These are phyloP conservation scores for Hymenochaete sp. DNA, from an alignment of 1,284 basidiomycete genomes.

Conservation along the genomic window DNA sequence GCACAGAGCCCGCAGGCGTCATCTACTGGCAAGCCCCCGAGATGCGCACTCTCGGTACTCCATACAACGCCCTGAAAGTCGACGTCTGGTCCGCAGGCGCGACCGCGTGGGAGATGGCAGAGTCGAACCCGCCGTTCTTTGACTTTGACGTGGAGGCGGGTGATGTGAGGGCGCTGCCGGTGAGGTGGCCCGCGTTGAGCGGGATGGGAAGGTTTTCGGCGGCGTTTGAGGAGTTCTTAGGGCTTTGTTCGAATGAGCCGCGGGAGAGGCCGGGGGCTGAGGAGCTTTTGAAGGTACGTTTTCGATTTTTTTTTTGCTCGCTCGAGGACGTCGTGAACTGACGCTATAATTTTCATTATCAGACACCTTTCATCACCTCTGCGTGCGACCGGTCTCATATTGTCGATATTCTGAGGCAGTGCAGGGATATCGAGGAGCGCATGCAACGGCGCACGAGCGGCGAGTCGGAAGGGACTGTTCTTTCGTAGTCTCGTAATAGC, in stretches of 20 bases:
- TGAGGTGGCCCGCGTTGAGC: conserved; percentile 55
- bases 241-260: conserved; percentile 54
- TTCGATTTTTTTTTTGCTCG: neutral
- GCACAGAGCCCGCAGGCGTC: conserved; percentile 55
- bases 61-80: conserved; percentile 65
- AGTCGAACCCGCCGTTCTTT: conserved; percentile 64
- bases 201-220: conserved; percentile 55
- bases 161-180: conserved; percentile 37
- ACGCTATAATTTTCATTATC: conserved; percentile 4
- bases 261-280: conserved; percentile 46
- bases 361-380: conserved; percentile 58
- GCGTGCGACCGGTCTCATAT: conserved; percentile 60
- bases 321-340: conserved; percentile 3
- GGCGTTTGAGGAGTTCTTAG: conserved; percentile 66
- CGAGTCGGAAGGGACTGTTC: conserved; percentile 30
- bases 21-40: conserved; percentile 55
- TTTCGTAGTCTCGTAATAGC: conserved; percentile 23
- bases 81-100: conserved; percentile 77
- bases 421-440: conserved; percentile 54
- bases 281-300: conserved; percentile 53
- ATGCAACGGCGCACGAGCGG: conserved; percentile 34
- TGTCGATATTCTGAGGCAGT: conserved; percentile 55
- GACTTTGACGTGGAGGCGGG: conserved; percentile 35
- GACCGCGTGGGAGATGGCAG: conserved; percentile 73
- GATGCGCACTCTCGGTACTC: conserved; percentile 37